Conservation (phyloP, 495 filamentous ascomycete species). For the Penicillium lividum region DNA sequence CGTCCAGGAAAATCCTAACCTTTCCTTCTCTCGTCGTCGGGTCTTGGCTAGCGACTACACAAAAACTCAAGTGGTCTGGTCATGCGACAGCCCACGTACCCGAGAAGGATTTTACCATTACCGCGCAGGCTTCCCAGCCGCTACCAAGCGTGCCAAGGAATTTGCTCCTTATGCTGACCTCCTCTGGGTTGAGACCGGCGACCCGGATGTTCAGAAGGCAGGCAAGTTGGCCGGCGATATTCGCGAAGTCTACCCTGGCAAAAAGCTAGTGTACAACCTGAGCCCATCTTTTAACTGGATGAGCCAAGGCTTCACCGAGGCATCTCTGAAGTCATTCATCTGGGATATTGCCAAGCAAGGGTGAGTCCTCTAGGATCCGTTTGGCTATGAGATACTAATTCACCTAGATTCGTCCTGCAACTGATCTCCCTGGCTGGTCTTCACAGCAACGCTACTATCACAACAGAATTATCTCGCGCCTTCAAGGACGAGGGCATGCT, state of each 20-base stretch:
- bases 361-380: conserved; percentile 27
- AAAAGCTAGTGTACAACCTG: conserved; percentile 95
- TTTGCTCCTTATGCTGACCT: conserved; percentile 94
- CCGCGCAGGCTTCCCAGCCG: conserved; percentile 79
- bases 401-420: conserved; percentile 76
- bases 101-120: conserved; percentile 97
- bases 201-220: conserved; percentile 78
- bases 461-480: conserved; percentile 73
- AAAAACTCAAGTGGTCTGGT: conserved; percentile 72
- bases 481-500: conserved; percentile 94
- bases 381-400: conserved; percentile 12
- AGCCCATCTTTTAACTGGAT: conserved; percentile 98
- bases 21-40: conserved; percentile 75
- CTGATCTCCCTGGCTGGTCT: conserved; percentile 88
- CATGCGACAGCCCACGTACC: conserved; percentile 90
- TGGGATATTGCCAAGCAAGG: conserved; percentile 95
- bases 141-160: conserved; percentile 87
- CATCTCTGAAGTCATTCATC: conserved; percentile 79
- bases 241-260: conserved; percentile 62
- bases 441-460: conserved; percentile 86
- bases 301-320: conserved; percentile 83
- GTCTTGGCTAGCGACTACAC: conserved; percentile 65
- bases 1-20: conserved; percentile 63
- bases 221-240: conserved; percentile 74
- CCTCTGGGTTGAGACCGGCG: conserved; percentile 94